These are phyloP conservation scores for Acidomyces sp. DNA, from an alignment of 495 filamentous ascomycete species.

Conservation along the genomic window DNA sequence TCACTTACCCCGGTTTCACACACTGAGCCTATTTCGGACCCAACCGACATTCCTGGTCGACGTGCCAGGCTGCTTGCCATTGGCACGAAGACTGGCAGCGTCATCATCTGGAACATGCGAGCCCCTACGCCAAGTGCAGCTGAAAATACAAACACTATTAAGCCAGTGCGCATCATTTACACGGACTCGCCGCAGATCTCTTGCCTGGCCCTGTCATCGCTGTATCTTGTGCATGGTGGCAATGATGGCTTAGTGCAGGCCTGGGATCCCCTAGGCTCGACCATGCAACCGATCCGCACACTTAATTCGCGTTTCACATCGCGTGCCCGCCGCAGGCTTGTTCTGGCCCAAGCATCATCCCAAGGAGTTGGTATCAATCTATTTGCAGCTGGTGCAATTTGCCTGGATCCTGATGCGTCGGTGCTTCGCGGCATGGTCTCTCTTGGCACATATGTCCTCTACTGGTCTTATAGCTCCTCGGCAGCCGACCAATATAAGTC, in stretches of 20 bases:
- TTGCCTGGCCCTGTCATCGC: constrained; percentile 69
- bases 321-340: constrained; percentile 59
- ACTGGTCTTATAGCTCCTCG: constrained; percentile 81
- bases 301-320: constrained; percentile 79
- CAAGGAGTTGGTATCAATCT: constrained; percentile 60
- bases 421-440: constrained; percentile 83
- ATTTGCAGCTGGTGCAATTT: constrained; percentile 71
- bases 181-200: constrained; percentile 86
- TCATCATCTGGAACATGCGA: constrained; percentile 79
- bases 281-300: constrained; percentile 64
- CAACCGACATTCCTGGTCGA: constrained; percentile 59
- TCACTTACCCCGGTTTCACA: constrained; percentile 40
- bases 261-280: constrained; percentile 89
- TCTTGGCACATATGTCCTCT: constrained; percentile 72
- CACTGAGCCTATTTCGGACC: constrained; percentile 35
- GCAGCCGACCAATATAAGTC: constrained; percentile 50
- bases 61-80: constrained; percentile 68
- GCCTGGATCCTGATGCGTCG: constrained; percentile 79
- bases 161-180: constrained; percentile 66
- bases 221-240: constrained; percentile 84
- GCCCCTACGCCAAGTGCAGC: constrained; percentile 39
- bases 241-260: constrained; percentile 92
- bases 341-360: constrained; percentile 55
- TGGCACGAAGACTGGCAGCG: constrained; percentile 63
- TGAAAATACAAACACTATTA: constrained; percentile 40